Conservation (phyloP, 441 rosid genomes). For the Bruguiera hainesii region DNA sequence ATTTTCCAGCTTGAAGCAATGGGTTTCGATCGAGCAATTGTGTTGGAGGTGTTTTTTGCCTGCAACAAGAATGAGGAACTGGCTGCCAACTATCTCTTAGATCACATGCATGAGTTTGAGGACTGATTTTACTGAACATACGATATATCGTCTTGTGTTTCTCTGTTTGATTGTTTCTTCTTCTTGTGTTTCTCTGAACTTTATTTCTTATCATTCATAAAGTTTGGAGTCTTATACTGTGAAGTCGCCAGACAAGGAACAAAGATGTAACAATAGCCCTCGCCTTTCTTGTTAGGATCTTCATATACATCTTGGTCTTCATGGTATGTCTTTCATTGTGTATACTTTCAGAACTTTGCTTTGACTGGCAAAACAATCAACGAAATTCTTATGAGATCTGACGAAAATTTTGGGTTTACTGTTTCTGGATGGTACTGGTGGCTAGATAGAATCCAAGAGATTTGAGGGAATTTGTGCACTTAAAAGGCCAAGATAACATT, state of each 20-base stretch:
- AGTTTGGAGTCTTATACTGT: slow-evolving; percentile 14
- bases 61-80: slow-evolving; percentile 96
- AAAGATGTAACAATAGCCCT: slow-evolving; percentile 17
- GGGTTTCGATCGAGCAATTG: slow-evolving; percentile 84
- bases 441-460: no score
- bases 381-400: background rate
- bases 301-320: slow-evolving; percentile 5
- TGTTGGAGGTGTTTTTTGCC: slow-evolving; percentile 85
- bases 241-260: slow-evolving; percentile 25
- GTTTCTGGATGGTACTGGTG: no score
- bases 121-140: slow-evolving; percentile 34
- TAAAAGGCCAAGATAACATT: no score
- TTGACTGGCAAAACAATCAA: slow-evolving; percentile 2
- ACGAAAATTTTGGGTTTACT: background rate
- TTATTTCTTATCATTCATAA: slow-evolving; percentile 18
- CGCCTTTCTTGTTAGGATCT: slow-evolving; percentile 18
- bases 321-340: background rate
- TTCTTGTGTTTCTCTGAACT: background rate
- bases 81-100: slow-evolving; percentile 93
- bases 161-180: background rate
- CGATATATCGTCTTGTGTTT: slow-evolving; percentile 6
- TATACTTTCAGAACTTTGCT: background rate
- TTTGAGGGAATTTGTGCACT: no score
- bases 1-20: slow-evolving; percentile 76
- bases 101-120: slow-evolving; percentile 83